A percentile compares a stretch with the other conserved stretches of the same genome.
Conservation (phyloP, 2,329 filamentous ascomycete genomes). For the Colletotrichum echinochloae region DNA sequence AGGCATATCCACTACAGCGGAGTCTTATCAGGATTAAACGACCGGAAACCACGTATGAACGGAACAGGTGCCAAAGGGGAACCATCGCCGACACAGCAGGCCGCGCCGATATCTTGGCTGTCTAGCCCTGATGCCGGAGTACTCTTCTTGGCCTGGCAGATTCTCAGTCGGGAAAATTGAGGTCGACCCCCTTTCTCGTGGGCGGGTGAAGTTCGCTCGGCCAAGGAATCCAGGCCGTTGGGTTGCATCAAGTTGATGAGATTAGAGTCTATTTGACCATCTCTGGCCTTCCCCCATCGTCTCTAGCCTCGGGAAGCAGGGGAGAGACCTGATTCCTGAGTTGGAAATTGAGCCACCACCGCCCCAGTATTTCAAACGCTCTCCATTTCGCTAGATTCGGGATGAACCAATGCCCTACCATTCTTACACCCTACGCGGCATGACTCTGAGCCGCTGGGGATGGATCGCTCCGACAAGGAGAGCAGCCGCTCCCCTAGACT, state of each 20-base stretch:
- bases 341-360: conserved; percentile 21
- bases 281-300: neutral
- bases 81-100: conserved; percentile 14
- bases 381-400: no score
- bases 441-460: conserved; percentile 28
- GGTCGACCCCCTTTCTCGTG: neutral
- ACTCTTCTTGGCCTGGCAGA: neutral
- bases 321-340: conserved; percentile 5
- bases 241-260: conserved; percentile 34
- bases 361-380: no score
- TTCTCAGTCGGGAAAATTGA: conserved; percentile 31
- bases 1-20: conserved; percentile 21
- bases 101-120: conserved; percentile 18
- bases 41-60: conserved; percentile 20
- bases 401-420: conserved; percentile 27
- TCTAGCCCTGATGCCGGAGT: no score
- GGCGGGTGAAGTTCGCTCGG: conserved; percentile 14
- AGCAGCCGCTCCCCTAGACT: conserved; percentile 2
- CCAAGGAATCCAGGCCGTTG: conserved; percentile 28
- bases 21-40: conserved; percentile 19
- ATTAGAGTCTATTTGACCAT: conserved; percentile 31
- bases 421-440: conserved; percentile 12
- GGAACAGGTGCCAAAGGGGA: conserved; percentile 26
- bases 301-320: conserved; percentile 23
- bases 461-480: conserved; percentile 23